These are phyloP conservation scores for Saccharum spontaneum DNA, from an alignment of 176 grass and related monocot species.

Conservation along the genomic window DNA sequence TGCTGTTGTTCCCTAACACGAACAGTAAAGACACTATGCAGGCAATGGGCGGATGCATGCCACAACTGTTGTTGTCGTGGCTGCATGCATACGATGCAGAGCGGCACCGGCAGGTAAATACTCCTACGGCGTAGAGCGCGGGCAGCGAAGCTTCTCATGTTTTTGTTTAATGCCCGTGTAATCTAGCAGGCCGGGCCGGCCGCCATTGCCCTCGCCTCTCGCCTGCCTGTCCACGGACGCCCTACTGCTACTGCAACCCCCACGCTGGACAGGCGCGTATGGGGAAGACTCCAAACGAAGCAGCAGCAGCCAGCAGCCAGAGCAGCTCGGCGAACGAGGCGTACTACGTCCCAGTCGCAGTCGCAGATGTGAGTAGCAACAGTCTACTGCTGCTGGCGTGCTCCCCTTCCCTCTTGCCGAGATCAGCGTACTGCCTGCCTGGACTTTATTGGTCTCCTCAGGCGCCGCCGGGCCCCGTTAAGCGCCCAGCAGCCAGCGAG, in stretches of 20 bases:
- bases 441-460: slow-evolving; percentile 32
- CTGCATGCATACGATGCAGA: too few relatives aligned
- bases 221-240: background rate
- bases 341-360: background rate
- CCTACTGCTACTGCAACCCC: background rate
- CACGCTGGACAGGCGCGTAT: slow-evolving; percentile 35
- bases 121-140: too few relatives aligned
- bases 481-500: background rate
- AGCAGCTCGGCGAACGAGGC: slow-evolving; percentile 45
- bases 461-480: slow-evolving; percentile 35
- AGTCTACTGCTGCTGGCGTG: slow-evolving; percentile 1
- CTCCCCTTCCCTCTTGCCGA: background rate
- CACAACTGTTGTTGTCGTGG: too few relatives aligned
- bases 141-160: too few relatives aligned
- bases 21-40: too few relatives aligned
- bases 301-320: background rate
- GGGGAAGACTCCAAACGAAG: slow-evolving; percentile 33
- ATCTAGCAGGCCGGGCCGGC: background rate
- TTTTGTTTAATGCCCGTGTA: background rate
- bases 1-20: too few relatives aligned
- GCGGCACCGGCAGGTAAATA: too few relatives aligned
- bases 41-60: too few relatives aligned
- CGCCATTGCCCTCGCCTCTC: background rate
- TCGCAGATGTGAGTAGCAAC: slow-evolving; percentile 5
- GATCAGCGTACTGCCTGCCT: slow-evolving; percentile 52